Percentiles rank a stretch among this genome's conserved stretches.
phyloP scores from a whole-genome alignment of 1,284 basidiomycete species.

The Athelia psychrophila region DNA sequence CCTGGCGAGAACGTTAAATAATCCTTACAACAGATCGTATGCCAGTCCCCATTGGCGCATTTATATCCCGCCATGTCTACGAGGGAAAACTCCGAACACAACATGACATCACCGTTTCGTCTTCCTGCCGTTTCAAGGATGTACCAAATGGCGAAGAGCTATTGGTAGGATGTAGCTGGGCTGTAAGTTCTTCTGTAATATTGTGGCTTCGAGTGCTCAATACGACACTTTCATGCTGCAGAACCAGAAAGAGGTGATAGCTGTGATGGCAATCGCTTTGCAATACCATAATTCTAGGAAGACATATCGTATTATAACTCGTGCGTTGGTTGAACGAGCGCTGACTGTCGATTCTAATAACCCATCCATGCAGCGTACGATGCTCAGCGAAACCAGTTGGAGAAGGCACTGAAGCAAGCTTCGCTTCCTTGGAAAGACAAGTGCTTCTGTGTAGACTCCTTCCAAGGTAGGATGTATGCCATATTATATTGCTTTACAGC shows the following conservation, averaged over 20 bases:
- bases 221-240: conserved; percentile 5
- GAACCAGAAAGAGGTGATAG: conserved; percentile 22
- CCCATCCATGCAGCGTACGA: neutral
- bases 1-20: too few species aligned
- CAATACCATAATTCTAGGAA: conserved; percentile 4
- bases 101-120: conserved; percentile 8
- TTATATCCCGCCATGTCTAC: conserved; percentile 47
- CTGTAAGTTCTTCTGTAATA: conserved; percentile 11
- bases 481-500: neutral
- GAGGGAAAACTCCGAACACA: conserved; percentile 18
- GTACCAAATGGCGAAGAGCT: conserved; percentile 22
- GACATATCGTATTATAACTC: conserved; percentile 26
- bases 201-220: conserved; percentile 1
- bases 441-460: conserved; percentile 2
- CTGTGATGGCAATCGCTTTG: conserved; percentile 18
- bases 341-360: conserved; percentile 3
- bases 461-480: conserved; percentile 2
- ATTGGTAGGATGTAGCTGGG: conserved; percentile 21
- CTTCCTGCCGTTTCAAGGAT: conserved; percentile 23
- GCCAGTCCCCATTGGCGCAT: conserved; percentile 43
- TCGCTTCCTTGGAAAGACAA: conserved; percentile 2
- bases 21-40: conserved; percentile 50
- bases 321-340: neutral
- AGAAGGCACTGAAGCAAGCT: neutral
- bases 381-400: neutral